Evolutionary conservation across 2,329 filamentous ascomycete species (phyloP), one percentile per base, ranked within the genome.

Genomic region (Curvularia eragrostidis): DNA sequence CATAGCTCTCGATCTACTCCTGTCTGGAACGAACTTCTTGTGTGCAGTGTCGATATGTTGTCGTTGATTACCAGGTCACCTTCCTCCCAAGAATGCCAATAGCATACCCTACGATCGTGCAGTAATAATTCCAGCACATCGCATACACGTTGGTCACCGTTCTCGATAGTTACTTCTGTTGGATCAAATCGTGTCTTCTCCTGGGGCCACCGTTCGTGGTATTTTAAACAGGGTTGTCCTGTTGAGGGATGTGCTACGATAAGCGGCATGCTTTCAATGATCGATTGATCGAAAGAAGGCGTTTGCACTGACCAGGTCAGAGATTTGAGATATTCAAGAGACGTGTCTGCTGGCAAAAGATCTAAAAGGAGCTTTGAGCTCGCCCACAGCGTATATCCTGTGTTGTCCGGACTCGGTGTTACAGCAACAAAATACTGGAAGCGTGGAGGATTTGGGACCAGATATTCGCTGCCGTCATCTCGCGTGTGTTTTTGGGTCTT

Each of bases 11-110:
- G 68, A 48, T 81, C 76, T 23, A 75, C 74, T 0, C 80, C 80
- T 0, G 80, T 74, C 1, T 67, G 73, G 44, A 82, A 83, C 39
- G 79, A 78, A 47, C 78, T 83, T 47, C 81, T 70, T 0, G 81
- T 84, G 51, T 85, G 82, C 79, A 85, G 77, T 61, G 77, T 79
- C 52, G 80, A 55, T 3, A 79, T 66, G 50, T 86, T 86, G 61
- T 86, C 84, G 56, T 75, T 85, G 3, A 87, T 69, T 0, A 86
- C 59, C 21, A 86, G 43, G 61, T 86, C 84, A 0, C 84, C 84
- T 70, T 82, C 80, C 42, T 85, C 78, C 83, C 84, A 86, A 3
- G 77, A 69, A 54, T 83, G 80, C 56, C 81, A 81, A 32, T 83
- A 77, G 5, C 79, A 80, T 0, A 85, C 79, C 0, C 83, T 75